A percentile compares a stretch with the other conserved stretches of the same genome.
Conservation (phyloP, 345 rosid genomes). For the Boechera divaricarpa region DNA sequence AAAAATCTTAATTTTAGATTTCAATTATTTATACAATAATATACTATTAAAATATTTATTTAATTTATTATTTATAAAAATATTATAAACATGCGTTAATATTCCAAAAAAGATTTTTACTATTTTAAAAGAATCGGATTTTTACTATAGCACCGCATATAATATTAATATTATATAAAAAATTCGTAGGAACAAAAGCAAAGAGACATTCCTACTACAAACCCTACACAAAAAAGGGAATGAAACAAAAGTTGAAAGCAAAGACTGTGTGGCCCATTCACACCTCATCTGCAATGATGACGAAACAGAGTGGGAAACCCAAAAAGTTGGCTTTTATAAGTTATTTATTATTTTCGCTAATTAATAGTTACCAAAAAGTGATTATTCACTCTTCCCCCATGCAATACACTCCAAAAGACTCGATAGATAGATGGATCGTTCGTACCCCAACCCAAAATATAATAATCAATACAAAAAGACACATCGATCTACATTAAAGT, state of each 20-base stretch:
- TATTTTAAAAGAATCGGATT: too few species aligned
- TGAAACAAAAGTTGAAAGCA: constrained; percentile 45
- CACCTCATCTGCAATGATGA: constrained; percentile 53
- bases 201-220: constrained; percentile 47
- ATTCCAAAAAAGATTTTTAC: too few species aligned
- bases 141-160: too few species aligned
- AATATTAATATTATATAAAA: background rate
- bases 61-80: too few species aligned
- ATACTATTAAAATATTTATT: too few species aligned
- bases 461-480: constrained; percentile 27
- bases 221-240: constrained; percentile 46
- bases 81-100: too few species aligned
- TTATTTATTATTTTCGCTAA: constrained; percentile 16
- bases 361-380: constrained; percentile 31
- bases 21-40: too few species aligned
- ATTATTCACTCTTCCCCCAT: constrained; percentile 44
- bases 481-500: constrained; percentile 38
- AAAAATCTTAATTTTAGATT: too few species aligned
- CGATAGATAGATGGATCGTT: constrained; percentile 41
- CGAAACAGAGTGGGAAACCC: constrained; percentile 45
- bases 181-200: constrained; percentile 42
- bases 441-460: constrained; percentile 1
- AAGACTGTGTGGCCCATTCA: constrained; percentile 39
- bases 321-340: constrained; percentile 29
- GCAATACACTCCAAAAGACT: constrained; percentile 47